These are phyloP conservation scores for Penicillium tannophilum DNA, from an alignment of 495 filamentous ascomycete genomes.

Conservation along the genomic window DNA sequence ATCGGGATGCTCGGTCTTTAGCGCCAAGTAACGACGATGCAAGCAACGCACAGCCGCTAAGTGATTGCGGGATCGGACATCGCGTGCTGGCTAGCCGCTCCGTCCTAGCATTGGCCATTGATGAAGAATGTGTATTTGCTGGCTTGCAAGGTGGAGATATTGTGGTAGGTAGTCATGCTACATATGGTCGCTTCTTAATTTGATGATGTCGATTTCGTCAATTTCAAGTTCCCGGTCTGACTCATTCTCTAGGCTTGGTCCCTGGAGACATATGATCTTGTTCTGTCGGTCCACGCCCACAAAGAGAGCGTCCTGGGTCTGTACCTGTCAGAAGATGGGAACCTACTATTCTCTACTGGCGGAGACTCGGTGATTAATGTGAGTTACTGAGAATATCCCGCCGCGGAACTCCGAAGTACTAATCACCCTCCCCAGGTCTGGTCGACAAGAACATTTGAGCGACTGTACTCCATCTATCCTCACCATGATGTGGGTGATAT, in stretches of 20 bases:
- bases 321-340: conserved; percentile 70
- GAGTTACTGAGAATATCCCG: conserved; percentile 25
- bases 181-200: not conserved
- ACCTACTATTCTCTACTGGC: conserved; percentile 86
- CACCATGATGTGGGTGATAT: conserved; percentile 95
- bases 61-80: conserved; percentile 48
- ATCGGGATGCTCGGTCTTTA: conserved; percentile 35
- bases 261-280: conserved; percentile 78
- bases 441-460: conserved; percentile 59
- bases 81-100: conserved; percentile 49
- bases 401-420: not conserved
- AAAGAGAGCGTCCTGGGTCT: conserved; percentile 87
- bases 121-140: conserved; percentile 60
- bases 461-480: conserved; percentile 89
- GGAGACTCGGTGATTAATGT: conserved; percentile 94
- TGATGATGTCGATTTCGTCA: not conserved
- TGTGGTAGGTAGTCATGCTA: conserved; percentile 50
- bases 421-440: conserved; percentile 57
- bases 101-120: conserved; percentile 49
- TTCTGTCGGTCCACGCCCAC: conserved; percentile 78
- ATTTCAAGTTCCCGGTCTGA: conserved; percentile 8
- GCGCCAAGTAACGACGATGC: conserved; percentile 12
- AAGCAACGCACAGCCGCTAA: conserved; percentile 18
- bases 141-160: conserved; percentile 93
- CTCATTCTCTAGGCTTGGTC: conserved; percentile 67